Evolutionary conservation across 305 asterid species (phyloP), one percentile per base, ranked within the genome.

Genomic region (Fraxinus dipetala): DNA sequence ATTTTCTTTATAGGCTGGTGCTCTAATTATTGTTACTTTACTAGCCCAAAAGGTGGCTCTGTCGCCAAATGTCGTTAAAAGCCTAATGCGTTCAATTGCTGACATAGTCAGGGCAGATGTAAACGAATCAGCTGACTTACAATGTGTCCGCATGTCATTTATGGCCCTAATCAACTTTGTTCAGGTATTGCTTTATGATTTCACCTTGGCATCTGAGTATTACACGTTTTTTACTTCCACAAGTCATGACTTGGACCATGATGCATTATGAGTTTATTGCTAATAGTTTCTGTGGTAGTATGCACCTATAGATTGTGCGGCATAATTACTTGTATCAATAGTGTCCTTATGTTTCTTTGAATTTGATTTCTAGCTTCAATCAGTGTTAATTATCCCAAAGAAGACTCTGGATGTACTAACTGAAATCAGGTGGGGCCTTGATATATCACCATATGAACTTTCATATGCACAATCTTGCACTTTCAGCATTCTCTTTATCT

Each of bases 1-100:
- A 24, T 81, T 78, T 65, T 43, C 28, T 85, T 26, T 26, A 67
- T 88, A 96, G 98, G 97, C 98, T 80, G 97, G 97, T 28, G 95
- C 98, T 36, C 83, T 94, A 65, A 94, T 96, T 95, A 94, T 94
- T 87, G 92, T 91, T 72, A 91, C 97, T 85, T 85, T 93, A 85
- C 93, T 96, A 43, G 90, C 97, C 81, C 94, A 92, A 87, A 94
- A 90, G 89, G 90, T 90, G 78, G 82, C 92, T 74, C 87, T 96
- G 84, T 87, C 97, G 72, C 83, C 93, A 76, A 83, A 78, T 81
- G 90, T 90, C 80, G 91, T 89, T 83, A 93, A 84, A 87, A 88
- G 91, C 87, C 91, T 94, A 89, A 83, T 91, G 88, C 92, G 90
- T 81, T 89, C 88, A 35, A 87, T 96, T 79, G 93, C 93, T 59